These are phyloP conservation scores for Hypoxylon sp. DNA, from an alignment of 2,329 filamentous ascomycete genomes.

Conservation along the genomic window DNA sequence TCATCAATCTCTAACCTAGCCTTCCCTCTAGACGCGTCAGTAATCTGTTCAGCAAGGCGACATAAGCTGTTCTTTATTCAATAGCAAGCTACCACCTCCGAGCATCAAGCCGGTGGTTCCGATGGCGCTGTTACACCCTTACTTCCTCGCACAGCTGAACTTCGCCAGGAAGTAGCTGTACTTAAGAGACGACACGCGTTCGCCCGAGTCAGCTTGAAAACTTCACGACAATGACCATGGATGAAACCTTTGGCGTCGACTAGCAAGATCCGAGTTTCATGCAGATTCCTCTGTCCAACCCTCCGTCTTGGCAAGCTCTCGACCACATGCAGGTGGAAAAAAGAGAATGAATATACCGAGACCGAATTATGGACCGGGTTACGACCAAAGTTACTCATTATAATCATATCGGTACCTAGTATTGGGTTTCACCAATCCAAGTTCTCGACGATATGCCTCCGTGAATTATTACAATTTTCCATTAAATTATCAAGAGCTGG, in stretches of 20 bases:
- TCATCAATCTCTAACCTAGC: constrained; percentile 15
- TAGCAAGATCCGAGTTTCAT: not conserved
- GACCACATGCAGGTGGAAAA: not conserved
- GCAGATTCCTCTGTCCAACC: not conserved
- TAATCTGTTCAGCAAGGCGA: constrained; percentile 27
- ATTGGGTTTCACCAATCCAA: not conserved
- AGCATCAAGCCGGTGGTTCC: not conserved
- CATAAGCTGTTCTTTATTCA: constrained; percentile 10
- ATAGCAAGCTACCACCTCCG: not conserved
- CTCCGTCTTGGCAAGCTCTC: not conserved
- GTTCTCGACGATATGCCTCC: not conserved
- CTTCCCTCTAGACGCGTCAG: constrained; percentile 22
- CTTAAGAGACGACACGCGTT: not conserved
- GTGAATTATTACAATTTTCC: not conserved
- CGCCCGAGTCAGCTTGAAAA: not conserved
- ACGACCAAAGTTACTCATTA: not conserved
- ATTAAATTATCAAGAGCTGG: constrained; percentile 10
- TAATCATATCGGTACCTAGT: not conserved
- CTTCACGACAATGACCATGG: not conserved
- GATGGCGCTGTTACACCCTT: not conserved
- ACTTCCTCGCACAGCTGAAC: not conserved
- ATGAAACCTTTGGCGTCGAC: not conserved
- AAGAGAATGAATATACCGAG: not conserved
- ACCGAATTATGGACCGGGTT: not conserved
- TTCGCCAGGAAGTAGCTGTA: not conserved